Evolutionary conservation across 768 basidiomycete species (phyloP), one percentile per base, ranked within the genome.

Genomic region (Termitomyces sp.): DNA sequence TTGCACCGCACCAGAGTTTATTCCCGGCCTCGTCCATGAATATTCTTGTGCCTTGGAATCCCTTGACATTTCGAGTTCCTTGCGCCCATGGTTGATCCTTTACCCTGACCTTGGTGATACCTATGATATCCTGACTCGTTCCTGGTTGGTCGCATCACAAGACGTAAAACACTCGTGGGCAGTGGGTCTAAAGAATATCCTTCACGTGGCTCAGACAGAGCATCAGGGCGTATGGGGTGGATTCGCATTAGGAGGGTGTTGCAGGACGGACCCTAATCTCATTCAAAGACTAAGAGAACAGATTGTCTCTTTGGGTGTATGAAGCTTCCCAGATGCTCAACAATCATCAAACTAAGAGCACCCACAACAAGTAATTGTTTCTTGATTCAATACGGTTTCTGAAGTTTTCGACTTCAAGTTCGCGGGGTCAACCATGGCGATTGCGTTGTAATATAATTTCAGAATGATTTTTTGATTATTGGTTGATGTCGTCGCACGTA

Each of bases 91-190:
- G 73, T 71, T 92, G 10, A 77, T 90, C 6, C 61, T 92, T 24
- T 89, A 91, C 64, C 90, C 91, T 6, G 89, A 91, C 63, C 84
- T 85, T 7, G 84, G 83, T 36, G 78, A 81, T 48, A 66, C 73
- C 0, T 90, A 84, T 63, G 78, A 86, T 66, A 66, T 74, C 14
- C 59, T 66, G 26, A 74, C 74, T 6, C 69, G 75, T 54, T 72
- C 72, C 18, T 88, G 86, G 84, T 56, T 53, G 18, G 58, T 51
- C 22, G 53, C 58, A 13, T 58, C 61, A 18, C 46, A 49, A 16
- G 40, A 52, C 38, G 56, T 63, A 64, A 66, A 60, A 52, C 59
- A 65, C 3, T 44, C 50, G 22, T 82, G 80, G 80, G 78, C 74
- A 7, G 54, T 65, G 24, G 59, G 66, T 28, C 60, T 81, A 9